A percentile compares a stretch with the other conserved stretches of the same genome.
phyloP scores from a whole-genome alignment of 352 stramenopile species.

The Pythium coloratum region DNA sequence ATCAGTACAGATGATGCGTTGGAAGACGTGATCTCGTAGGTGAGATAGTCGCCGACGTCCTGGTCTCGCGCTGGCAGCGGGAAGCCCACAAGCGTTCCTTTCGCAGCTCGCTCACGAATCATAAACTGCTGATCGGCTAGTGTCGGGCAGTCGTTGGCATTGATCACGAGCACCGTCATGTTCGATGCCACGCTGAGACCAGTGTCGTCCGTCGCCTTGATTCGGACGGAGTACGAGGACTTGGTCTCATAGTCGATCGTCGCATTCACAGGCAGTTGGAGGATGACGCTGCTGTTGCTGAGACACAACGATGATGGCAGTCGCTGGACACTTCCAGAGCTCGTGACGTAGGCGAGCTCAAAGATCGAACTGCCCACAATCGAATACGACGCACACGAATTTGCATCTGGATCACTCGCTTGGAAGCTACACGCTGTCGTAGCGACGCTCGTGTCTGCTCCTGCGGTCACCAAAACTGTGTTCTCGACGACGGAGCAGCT shows the following conservation, averaged over 20 bases:
- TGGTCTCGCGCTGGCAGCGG: conserved; percentile 54
- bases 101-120: conserved; percentile 36
- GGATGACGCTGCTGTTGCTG: conserved; percentile 20
- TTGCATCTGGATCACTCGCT: conserved; percentile 40
- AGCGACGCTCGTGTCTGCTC: not conserved
- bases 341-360: conserved; percentile 17
- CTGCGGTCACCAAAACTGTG: conserved; percentile 30
- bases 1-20: conserved; percentile 36
- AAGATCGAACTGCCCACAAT: conserved; percentile 26
- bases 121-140: conserved; percentile 38
- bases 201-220: conserved; percentile 40
- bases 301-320: conserved; percentile 19
- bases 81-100: conserved; percentile 43
- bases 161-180: conserved; percentile 38
- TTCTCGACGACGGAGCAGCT: conserved; percentile 50
- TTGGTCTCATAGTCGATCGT: conserved; percentile 43
- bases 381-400: conserved; percentile 48
- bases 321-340: conserved; percentile 2
- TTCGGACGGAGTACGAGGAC: conserved; percentile 31
- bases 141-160: conserved; percentile 64
- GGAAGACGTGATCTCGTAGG: conserved; percentile 36
- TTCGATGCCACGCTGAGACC: conserved; percentile 28
- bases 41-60: conserved; percentile 45
- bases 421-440: conserved; percentile 35
- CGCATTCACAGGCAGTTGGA: conserved; percentile 5